phyloP scores from a whole-genome alignment of 331 rosid genomes.

The Erythrophleum ivorense region DNA sequence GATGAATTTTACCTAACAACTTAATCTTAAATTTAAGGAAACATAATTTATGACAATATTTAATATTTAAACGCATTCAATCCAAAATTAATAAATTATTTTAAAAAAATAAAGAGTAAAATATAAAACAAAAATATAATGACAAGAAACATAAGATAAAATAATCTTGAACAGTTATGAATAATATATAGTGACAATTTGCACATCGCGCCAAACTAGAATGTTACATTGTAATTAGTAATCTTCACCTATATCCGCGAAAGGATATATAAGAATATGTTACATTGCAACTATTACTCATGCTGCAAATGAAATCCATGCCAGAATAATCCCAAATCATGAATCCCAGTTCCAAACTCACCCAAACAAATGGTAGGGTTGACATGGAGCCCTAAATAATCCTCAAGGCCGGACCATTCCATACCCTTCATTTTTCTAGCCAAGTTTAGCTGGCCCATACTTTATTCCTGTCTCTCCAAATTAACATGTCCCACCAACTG shows the following conservation, averaged over 20 bases:
- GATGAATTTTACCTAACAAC: not conserved
- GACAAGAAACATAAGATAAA: not conserved
- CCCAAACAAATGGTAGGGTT: conserved; percentile 31
- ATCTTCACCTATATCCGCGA: not conserved
- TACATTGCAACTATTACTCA: not conserved
- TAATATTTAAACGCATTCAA: not conserved
- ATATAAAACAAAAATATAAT: not conserved
- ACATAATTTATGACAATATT: not conserved
- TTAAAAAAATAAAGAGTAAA: not conserved
- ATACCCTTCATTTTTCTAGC: conserved; percentile 15
- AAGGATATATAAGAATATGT: not conserved
- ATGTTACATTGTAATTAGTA: not conserved
- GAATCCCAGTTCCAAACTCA: not conserved
- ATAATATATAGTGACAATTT: not conserved
- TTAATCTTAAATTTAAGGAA: not conserved
- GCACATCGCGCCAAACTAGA: not conserved
- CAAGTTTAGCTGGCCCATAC: conserved; percentile 12
- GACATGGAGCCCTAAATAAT: conserved; percentile 24
- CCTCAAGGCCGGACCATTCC: not conserved
- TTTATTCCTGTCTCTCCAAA: conserved; percentile 30
- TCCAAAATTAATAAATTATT: not conserved
- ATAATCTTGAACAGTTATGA: not conserved
- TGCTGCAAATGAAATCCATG: not conserved
- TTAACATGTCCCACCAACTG: conserved; percentile 37
- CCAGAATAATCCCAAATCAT: not conserved